Evolutionary conservation across 108 stramenopile genomes (phyloP), one percentile per base, ranked within the genome.

Genomic region (Cyclotella choctawhatcheeana): DNA sequence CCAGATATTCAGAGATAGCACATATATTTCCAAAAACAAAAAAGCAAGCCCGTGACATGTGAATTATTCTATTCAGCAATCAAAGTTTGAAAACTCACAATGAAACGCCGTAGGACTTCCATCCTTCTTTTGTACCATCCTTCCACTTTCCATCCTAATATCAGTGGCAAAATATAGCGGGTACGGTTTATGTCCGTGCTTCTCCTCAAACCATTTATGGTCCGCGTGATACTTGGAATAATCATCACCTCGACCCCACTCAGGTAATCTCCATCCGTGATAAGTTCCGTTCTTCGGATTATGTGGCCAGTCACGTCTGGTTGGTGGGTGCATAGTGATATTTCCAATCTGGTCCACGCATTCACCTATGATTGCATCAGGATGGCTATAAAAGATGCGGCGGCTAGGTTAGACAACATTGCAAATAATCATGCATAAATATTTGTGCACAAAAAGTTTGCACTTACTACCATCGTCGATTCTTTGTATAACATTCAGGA

Each of bases 261-360:
- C 60, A 21, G 34, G n/a, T 7, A 40, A 3, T 21, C 72, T 31
- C 29, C 35, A 31, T n/a, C 82, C 77, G 33, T 82, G 61, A 32
- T 31, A 33, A n/a, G 22, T 44, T 35, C 24, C 21, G 22, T 61
- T 61, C 18, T 44, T 61, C 5, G 44, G 22, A 61, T 40, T 21
- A 22, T 61, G 37, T 24, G 60, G 60, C 16, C 40, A 48, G 13
- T 55, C 47, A 22, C 84, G 65, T 26, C 48, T 64, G 0, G 77
- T 55, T 25, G 66, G 71, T 21, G 64, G 64, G 34, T 85, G 84
- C 17, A 63, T 21, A 8, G 44, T 56, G 0, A 5, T 13, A 48
- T 86, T 63, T 43, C 85, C 85, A n/a, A 86, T 77, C 20, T 60
- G 65, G 21, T 86, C 79, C 6, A n/a, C n/a, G n/a, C n/a, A n/a